phyloP scores from a whole-genome alignment of 2,329 filamentous ascomycete species.

The Gnomoniopsis sp. region DNA sequence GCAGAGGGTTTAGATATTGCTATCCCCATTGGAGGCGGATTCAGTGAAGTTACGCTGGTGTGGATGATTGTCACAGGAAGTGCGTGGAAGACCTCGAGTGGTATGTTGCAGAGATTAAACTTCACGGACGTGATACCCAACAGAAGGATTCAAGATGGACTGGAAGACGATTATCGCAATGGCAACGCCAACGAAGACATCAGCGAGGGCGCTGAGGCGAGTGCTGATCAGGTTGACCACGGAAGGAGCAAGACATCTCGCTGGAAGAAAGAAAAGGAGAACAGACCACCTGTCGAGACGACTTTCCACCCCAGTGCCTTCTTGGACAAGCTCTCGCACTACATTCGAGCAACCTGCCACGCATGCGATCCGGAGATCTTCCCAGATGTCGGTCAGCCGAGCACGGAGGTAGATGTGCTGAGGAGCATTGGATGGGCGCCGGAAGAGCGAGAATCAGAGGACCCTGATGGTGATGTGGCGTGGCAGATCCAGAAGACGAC shows the following conservation, averaged over 20 bases:
- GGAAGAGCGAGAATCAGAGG: background rate
- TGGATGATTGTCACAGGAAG: conserved; percentile 9
- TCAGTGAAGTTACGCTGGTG: conserved; percentile 8
- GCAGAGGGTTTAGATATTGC: background rate
- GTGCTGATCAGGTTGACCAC: background rate
- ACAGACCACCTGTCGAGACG: background rate
- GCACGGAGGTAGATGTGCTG: background rate
- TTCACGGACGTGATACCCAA: background rate
- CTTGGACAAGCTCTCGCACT: conserved; percentile 3
- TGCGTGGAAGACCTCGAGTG: conserved; percentile 6
- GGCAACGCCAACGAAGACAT: background rate
- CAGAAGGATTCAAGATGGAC: background rate
- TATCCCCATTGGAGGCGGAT: conserved; percentile 6
- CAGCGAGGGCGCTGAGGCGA: background rate
- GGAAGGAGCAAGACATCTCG: background rate
- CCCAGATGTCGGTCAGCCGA: background rate
- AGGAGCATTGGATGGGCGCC: conserved; percentile 5
- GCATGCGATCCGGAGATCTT: conserved; percentile 4
- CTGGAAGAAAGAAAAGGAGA: background rate
- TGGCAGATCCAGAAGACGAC: conserved; percentile 9
- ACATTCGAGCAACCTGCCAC: conserved; percentile 5
- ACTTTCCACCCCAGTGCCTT: conserved; percentile 3
- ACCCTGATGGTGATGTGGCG: background rate
- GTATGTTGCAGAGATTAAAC: background rate
- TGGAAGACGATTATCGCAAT: background rate